phyloP scores from a whole-genome alignment of 768 basidiomycete species.

The Clathrus columnatus region DNA sequence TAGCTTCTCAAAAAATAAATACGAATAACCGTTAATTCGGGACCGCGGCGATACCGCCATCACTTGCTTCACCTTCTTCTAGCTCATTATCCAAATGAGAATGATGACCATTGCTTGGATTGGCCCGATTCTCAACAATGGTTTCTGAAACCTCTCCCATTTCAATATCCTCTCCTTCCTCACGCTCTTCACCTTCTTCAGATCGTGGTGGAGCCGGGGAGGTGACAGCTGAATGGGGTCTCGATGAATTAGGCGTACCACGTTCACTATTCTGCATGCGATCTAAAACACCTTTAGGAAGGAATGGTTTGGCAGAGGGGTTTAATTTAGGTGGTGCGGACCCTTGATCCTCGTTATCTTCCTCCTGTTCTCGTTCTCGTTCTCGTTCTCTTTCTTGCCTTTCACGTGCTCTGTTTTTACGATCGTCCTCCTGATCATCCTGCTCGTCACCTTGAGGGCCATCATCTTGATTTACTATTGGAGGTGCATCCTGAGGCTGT shows the following conservation, averaged over 20 bases:
- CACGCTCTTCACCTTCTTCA: conserved; percentile 19
- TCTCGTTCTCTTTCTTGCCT: conserved; percentile 29
- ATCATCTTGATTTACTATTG: conserved; percentile 26
- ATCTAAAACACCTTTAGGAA: conserved; percentile 16
- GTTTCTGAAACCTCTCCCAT: conserved; percentile 88
- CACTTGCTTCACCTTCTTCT: conserved; percentile 83
- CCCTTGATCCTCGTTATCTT: conserved; percentile 30
- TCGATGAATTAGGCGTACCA: conserved; percentile 6
- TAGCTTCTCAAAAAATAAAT: conserved; percentile 10
- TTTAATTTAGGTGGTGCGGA: conserved; percentile 27
- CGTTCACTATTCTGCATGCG: conserved; percentile 5
- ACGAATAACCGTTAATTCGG: conserved; percentile 32
- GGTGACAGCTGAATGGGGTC: conserved; percentile 13
- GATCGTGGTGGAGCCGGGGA: conserved; percentile 10
- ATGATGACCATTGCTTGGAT: conserved; percentile 32
- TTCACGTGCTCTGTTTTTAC: conserved; percentile 13
- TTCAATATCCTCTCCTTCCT: conserved; percentile 63
- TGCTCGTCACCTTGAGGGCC: not conserved
- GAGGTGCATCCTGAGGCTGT: conserved; percentile 30
- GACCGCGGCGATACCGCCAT: conserved; percentile 67
- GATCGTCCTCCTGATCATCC: conserved; percentile 18
- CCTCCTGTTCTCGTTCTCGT: conserved; percentile 36
- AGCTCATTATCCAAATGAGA: conserved; percentile 60
- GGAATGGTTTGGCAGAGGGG: conserved; percentile 25
- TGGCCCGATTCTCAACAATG: conserved; percentile 30